phyloP scores from a whole-genome alignment of 1,139 yeast genomes.

The Hanseniaspora gamundiae region DNA sequence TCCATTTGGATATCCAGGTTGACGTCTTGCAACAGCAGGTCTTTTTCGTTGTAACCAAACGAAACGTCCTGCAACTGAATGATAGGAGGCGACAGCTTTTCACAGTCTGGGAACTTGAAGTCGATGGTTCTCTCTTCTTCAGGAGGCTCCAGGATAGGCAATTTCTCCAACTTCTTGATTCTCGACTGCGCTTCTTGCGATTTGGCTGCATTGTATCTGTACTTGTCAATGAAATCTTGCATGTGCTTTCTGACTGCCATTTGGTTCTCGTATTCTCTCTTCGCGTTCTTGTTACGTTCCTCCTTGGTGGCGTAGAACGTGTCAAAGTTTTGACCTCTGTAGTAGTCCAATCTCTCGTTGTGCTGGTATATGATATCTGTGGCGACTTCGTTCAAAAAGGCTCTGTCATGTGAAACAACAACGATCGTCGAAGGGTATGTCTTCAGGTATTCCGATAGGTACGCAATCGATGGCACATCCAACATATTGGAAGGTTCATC shows the following conservation, averaged over 20 bases:
- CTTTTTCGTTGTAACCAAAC: conserved; percentile 66
- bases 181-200: conserved; percentile 96
- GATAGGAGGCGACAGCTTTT: conserved; percentile 84
- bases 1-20: conserved; percentile 88
- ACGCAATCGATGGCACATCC: conserved; percentile 98
- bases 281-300: conserved; percentile 86
- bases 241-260: conserved; percentile 91
- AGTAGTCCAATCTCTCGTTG: conserved; percentile 90
- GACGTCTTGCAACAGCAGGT: conserved; percentile 55
- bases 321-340: conserved; percentile 89
- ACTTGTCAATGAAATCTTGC: conserved; percentile 90
- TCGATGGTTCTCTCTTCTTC: conserved; percentile 80
- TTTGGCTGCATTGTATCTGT: conserved; percentile 93
- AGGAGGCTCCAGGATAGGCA: conserved; percentile 88
- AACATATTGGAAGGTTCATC: conserved; percentile 99
- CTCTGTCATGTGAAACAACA: conserved; percentile 95
- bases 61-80: conserved; percentile 77
- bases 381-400: conserved; percentile 93
- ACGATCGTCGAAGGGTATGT: conserved; percentile 84
- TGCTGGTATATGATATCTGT: conserved; percentile 97
- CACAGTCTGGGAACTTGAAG: conserved; percentile 93
- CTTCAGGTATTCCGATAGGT: conserved; percentile 78
- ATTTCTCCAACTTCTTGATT: conserved; percentile 87
- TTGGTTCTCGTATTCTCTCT: conserved; percentile 92
- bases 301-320: conserved; percentile 87